phyloP scores from a whole-genome alignment of 1,284 basidiomycete genomes.

The Xanthoconium separans region DNA sequence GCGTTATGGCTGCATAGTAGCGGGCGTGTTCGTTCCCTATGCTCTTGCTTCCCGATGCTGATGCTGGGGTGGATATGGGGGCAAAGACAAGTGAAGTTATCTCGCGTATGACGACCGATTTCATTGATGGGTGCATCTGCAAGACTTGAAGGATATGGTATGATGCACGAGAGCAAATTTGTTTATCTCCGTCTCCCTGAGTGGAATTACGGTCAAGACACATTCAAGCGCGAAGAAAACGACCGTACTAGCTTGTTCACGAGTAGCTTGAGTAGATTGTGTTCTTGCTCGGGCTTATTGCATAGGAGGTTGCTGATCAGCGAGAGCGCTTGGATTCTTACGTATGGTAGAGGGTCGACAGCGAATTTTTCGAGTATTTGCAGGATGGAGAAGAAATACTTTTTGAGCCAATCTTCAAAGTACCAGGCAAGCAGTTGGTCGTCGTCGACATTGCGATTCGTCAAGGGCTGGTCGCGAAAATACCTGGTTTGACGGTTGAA shows the following conservation, averaged over 20 bases:
- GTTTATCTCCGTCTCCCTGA: constrained; percentile 87
- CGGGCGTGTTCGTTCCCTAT: constrained; percentile 63
- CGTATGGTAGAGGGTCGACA: constrained; percentile 86
- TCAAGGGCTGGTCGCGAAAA: constrained; percentile 88
- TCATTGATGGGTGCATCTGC: constrained; percentile 94
- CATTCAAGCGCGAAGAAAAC: not conserved
- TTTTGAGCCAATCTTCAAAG: constrained; percentile 98
- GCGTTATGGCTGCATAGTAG: constrained; percentile 91
- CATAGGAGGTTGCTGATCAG: constrained; percentile 81
- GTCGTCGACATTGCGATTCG: constrained; percentile 68
- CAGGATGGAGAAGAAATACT: constrained; percentile 92
- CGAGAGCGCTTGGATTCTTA: constrained; percentile 78
- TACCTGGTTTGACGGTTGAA: constrained; percentile 51
- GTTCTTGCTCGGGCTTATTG: constrained; percentile 96
- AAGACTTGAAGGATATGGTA: constrained; percentile 89
- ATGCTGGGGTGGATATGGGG: constrained; percentile 37
- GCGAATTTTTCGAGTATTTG: constrained; percentile 89
- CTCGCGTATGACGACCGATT: constrained; percentile 86
- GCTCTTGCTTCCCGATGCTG: constrained; percentile 31
- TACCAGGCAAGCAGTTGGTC: constrained; percentile 81
- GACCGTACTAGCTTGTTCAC: constrained; percentile 87
- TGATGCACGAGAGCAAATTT: constrained; percentile 88
- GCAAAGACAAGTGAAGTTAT: constrained; percentile 71
- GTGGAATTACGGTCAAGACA: constrained; percentile 1
- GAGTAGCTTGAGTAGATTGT: constrained; percentile 88